Evolutionary conservation across 495 filamentous ascomycete species (phyloP), one percentile per base, ranked within the genome.

Genomic region (Aspergillus bertholletiae): DNA sequence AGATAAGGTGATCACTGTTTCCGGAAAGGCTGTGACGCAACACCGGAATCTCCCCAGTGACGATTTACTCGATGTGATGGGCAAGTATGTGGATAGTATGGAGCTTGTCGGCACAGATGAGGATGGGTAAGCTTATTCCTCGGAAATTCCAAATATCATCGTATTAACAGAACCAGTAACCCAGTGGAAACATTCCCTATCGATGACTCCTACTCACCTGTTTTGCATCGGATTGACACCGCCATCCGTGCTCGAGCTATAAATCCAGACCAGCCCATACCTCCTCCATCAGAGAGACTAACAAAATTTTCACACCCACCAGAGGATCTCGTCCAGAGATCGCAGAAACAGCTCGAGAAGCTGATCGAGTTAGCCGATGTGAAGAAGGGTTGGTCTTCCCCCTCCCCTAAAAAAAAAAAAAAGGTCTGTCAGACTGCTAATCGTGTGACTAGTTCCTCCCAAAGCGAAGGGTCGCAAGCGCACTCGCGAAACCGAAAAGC

Each of bases 1-100:
- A 13, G 92, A 95, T 66, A 87, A 83, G 58, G 87, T 97, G 9
- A 75, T 94, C 46, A 97, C 92, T 0, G 78, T 96, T 8, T 89
- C 87, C n/a, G 95, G 94, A n/a, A 89, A 89, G 52, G 74, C 80
- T 17, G 77, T 96, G 21, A 87, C 78, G 7, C 84, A 96, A 51
- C 94, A 99, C 71, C 86, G 92, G 15, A 87, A 95, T 58, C 80
- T 99, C 4, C 95, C 95, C 2, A 84, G 69, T n/a, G 77, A 86
- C 13, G 80, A 87, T 6, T 73, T 97, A 52, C 77, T 82, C 35
- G 67, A 85, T 30, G 86, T 90, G 1, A 96, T 97, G 93, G 86
- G 84, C 62, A 84, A 88, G 54, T 97, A 92, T 62, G 91, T 99
- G 2, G 90, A 97, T 62, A 84, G 80, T 37, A 97, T 99, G 95